Percentiles rank a stretch among this genome's conserved stretches.
Conservation (phyloP, 2,329 filamentous ascomycete species). For the Arthrobotrys sinensis region DNA sequence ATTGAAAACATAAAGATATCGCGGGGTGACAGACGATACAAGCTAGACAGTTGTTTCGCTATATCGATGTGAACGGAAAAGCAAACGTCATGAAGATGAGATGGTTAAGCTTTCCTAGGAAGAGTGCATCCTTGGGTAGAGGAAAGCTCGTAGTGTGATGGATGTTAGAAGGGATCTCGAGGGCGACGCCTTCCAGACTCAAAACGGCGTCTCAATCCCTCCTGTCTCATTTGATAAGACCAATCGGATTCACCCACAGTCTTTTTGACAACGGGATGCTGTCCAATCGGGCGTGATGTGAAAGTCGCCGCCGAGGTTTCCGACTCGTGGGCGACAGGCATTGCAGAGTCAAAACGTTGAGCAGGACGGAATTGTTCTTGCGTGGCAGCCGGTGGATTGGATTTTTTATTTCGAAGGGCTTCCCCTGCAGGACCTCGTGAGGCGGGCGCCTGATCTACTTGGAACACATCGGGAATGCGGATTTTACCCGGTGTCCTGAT, state of each 20-base stretch:
- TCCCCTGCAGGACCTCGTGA: neutral
- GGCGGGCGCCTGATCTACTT: neutral
- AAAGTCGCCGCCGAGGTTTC: neutral
- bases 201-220: conserved; percentile 9
- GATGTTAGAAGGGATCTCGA: neutral
- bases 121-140: too few species aligned
- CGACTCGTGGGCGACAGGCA: neutral
- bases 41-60: neutral
- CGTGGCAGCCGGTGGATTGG: neutral
- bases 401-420: neutral
- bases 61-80: neutral
- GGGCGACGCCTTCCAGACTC: neutral
- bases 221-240: neutral
- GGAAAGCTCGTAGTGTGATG: too few species aligned
- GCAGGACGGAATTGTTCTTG: neutral
- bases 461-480: conserved; percentile 40
- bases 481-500: conserved; percentile 40
- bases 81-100: neutral
- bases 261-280: neutral
- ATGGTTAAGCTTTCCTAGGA: too few species aligned
- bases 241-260: neutral
- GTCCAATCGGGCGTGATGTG: neutral
- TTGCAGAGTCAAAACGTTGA: neutral
- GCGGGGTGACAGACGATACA: neutral
- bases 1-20: neutral